Conservation (phyloP, 192 early-diverging fungal genomes). For the Entomortierella lignicola region DNA sequence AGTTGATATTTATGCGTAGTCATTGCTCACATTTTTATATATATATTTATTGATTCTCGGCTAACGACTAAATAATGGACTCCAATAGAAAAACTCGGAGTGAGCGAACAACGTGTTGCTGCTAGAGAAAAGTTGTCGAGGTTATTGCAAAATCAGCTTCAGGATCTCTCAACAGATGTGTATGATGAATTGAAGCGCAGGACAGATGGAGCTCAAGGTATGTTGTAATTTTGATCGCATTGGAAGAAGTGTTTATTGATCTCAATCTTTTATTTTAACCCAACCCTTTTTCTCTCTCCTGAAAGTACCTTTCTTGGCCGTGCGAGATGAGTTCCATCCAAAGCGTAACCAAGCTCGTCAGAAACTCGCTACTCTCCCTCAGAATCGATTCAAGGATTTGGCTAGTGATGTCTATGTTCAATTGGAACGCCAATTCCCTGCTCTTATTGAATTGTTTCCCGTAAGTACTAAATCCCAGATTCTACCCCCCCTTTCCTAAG, state of each 20-base stretch:
- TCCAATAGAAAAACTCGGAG: constrained; percentile 57
- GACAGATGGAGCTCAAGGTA: constrained; percentile 69
- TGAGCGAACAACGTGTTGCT: constrained; percentile 56
- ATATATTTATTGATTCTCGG: too few species aligned
- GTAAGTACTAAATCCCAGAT: constrained; percentile 20
- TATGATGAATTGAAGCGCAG: constrained; percentile 93
- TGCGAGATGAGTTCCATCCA: constrained; percentile 90
- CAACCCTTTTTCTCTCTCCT: neutral
- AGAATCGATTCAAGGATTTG: constrained; percentile 89
- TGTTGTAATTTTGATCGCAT: neutral
- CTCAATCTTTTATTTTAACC: neutral
- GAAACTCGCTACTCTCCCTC: constrained; percentile 93
- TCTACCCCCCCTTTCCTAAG: neutral
- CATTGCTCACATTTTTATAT: neutral
- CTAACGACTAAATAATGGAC: too few species aligned
- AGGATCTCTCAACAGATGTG: constrained; percentile 95
- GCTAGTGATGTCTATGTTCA: constrained; percentile 90
- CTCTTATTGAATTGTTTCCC: constrained; percentile 53
- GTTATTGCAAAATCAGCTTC: constrained; percentile 86
- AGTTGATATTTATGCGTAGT: neutral
- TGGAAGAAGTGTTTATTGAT: neutral
- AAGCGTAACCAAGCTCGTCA: constrained; percentile 97
- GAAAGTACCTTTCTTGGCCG: constrained; percentile 83
- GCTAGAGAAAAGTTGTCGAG: constrained; percentile 83
- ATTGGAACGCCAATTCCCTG: constrained; percentile 73